A percentile compares a stretch with the other conserved stretches of the same genome.
Evolutionary conservation across 768 basidiomycete species (phyloP).

Genomic region (Neoboletus subvelutipes): DNA sequence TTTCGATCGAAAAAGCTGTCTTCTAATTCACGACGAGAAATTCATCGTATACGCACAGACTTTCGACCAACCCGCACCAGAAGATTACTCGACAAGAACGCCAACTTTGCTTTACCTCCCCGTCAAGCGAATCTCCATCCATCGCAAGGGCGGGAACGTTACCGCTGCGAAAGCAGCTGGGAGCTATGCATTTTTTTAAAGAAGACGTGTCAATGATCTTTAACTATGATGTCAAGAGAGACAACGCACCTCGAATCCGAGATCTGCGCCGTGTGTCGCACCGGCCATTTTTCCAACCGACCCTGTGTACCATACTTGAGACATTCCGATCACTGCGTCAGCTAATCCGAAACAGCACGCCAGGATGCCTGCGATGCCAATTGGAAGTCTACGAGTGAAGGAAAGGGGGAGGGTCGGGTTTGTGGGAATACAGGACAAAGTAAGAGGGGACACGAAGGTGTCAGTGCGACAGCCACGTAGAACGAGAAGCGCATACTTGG

Average conservation of each 20-base stretch:
- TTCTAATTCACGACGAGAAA: too few relatives aligned
- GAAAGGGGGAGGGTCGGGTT: background rate
- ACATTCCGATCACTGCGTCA: constrained; percentile 54
- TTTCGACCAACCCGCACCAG: too few relatives aligned
- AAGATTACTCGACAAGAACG: too few relatives aligned
- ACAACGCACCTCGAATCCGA: constrained; percentile 50
- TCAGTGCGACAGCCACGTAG: background rate
- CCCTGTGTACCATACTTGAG: constrained; percentile 52
- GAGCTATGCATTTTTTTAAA: constrained; percentile 27
- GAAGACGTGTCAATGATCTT: background rate
- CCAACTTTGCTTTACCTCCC: constrained; percentile 29
- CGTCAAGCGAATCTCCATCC: constrained; percentile 46
- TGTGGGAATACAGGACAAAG: too few relatives aligned
- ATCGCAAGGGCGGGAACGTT: constrained; percentile 46
- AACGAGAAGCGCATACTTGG: constrained; percentile 26
- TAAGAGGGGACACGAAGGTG: background rate
- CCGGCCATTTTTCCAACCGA: constrained; percentile 46
- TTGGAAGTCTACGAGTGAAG: constrained; percentile 37
- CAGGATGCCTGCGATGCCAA: constrained; percentile 47
- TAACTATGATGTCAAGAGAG: background rate
- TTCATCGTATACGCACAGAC: too few relatives aligned
- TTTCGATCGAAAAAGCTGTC: too few relatives aligned
- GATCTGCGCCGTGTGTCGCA: constrained; percentile 44
- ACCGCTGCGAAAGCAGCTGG: constrained; percentile 47
- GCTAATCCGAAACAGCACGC: constrained; percentile 47